Base-by-base conservation (phyloP, 139 green algal genomes). In the Chlamydomonas incerta region DNA sequence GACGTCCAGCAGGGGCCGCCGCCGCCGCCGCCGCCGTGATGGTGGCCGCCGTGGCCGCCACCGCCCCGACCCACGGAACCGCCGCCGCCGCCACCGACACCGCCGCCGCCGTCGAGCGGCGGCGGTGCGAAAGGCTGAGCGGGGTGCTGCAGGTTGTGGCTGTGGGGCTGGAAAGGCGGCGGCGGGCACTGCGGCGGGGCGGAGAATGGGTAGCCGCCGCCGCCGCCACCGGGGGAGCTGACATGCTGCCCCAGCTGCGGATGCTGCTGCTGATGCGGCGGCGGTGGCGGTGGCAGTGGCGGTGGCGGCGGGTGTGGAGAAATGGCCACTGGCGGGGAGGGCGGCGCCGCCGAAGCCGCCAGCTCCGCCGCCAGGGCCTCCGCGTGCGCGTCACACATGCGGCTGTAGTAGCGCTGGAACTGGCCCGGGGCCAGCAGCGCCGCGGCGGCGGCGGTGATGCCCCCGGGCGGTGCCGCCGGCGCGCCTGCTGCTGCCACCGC, bases 331-430 rank as follows among this genome's bases (percentile, higher is more conserved):
- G 72, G 15, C 29, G 50, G 6, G 6, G 37, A 24, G 0, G 33
- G 9, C 31, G 37, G 6, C 26, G 37, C 50, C 35, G 60, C 37
- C 60, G 62, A 37, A 37, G 62, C 37, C 37, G 76, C 46, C 46
- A 84, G 77, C 77, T 84, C 77, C 21, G 77, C 77, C 21, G 77
- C 77, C 46, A 84, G 46, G 14, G 65, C 77, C 46, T 66, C 63
- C 20, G 77, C 77, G n/a, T 84, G 77, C 23, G 77, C 77, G 31
- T 84, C 77, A 9, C 29, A 26, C 65, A 84, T 84, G 29, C 77
- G 77, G 18, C 29, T 31, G 10, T 23, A 57, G 77, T 84, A 84
- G n/a, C 77, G 77, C 28, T 29, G n/a, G 65, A 68, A 84, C 47
- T 84, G 65, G 3, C 35, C 28, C 18, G 77, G 77, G n/a, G 65